Evolutionary conservation across 805 yeast genomes (phyloP), one percentile per base, ranked within the genome.

Genomic region (Pichia exigua): DNA sequence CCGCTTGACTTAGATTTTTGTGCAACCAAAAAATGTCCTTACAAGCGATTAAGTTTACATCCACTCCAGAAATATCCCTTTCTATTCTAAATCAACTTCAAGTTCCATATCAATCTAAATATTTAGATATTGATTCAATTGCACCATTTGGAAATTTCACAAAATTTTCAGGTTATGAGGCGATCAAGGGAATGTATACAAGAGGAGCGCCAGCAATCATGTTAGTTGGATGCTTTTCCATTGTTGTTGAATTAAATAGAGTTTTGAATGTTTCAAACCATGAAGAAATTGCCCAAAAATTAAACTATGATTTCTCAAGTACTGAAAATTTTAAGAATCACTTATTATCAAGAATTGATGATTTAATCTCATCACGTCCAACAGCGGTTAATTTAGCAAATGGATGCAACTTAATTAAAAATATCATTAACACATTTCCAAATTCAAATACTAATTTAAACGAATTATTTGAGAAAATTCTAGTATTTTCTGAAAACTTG

Each of bases 171-270:
- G 97, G 95, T 4, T 88, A 71, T 67, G 74, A 76, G 20, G 95
- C 87, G n/a, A 92, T 92, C 66, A 83, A 82, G 63, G 75, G 75
- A 52, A 92, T 92, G 99, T 90, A 87, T 61, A 97, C 95, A 5
- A 77, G 99, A 65, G 99, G 99, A 40, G 99, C 99, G 0, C 99
- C 99, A 0, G 98, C 98, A 1, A 92, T 92, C 64, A 97, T 97
- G 55, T 87, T 92, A 52, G 97, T 92, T 2, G 98, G 96, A 6
- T 82, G 90, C 1, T 76, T 91, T 54, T 79, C 96, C 2, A 77
- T 92, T 3, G 83, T 87, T 2, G 81, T 86, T n/a, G 97, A 92
- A 57, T 67, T 80, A 3, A 69, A 68, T 51, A 60, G 60, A 63
- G 61, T 62, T 51, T 46, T 71, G 47, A 64, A 55, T 38, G 57